These are phyloP conservation scores for Polygonum maritimum DNA, from an alignment of 148 eudicot genomes.

Conservation along the genomic window DNA sequence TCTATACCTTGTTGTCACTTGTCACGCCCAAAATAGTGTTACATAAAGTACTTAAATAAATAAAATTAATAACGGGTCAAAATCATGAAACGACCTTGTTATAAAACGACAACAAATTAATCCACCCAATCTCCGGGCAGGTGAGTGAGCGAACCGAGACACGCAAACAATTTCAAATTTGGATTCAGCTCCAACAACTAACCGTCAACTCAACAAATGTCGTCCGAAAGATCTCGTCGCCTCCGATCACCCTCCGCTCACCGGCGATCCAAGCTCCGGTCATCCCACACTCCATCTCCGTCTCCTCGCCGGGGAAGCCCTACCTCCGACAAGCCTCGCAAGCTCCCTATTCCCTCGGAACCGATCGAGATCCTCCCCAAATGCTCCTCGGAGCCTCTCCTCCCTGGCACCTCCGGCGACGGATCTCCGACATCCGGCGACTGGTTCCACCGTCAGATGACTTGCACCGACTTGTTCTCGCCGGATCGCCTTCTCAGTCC, in stretches of 20 bases:
- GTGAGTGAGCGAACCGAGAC: background rate
- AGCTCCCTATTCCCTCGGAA: background rate
- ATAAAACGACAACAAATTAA: background rate
- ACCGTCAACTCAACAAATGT: background rate
- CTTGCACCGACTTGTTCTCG: background rate
- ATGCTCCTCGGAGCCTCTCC: constrained; percentile 10
- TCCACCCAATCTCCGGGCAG: background rate
- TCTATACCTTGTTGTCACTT: too few relatives aligned
- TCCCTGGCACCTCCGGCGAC: constrained; percentile 4
- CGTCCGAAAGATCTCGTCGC: constrained; percentile 3
- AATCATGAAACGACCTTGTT: background rate
- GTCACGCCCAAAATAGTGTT: background rate
- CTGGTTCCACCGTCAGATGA: constrained; percentile 4
- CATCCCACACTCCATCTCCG: background rate
- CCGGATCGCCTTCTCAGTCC: background rate
- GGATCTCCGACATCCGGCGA: background rate
- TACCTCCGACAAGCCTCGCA: background rate
- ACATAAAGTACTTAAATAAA: too few relatives aligned
- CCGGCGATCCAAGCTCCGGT: background rate
- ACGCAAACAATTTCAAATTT: background rate
- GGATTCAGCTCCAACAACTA: background rate
- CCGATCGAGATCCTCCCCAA: constrained; percentile 2
- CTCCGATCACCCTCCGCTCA: background rate
- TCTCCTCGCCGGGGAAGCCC: constrained; percentile 2
- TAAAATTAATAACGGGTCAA: background rate